These are phyloP conservation scores for Pyracantha coccinea DNA, from an alignment of 331 rosid species.

Conservation along the genomic window DNA sequence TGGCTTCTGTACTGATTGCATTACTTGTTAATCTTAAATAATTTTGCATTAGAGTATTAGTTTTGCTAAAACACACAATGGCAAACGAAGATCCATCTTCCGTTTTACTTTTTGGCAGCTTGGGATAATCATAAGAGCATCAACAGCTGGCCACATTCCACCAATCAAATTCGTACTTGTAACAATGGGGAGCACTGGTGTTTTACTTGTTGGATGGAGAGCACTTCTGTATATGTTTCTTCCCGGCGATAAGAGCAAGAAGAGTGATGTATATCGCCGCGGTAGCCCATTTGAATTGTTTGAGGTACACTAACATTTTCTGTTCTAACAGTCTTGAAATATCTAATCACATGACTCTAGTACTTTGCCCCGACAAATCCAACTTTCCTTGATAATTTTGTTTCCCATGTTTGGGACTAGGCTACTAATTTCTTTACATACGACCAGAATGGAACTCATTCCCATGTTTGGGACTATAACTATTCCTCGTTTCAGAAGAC, in stretches of 20 bases:
- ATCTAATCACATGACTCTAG: neutral
- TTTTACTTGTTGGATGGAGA: constrained; percentile 69
- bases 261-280: constrained; percentile 67
- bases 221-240: constrained; percentile 45
- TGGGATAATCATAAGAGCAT: constrained; percentile 60
- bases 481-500: neutral
- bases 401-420: too few relatives aligned
- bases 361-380: neutral
- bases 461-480: neutral
- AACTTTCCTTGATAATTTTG: neutral
- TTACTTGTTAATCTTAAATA: too few relatives aligned
- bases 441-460: neutral
- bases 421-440: neutral
- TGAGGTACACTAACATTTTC: constrained; percentile 46
- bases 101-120: constrained; percentile 36
- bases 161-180: constrained; percentile 49
- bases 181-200: constrained; percentile 84
- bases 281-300: constrained; percentile 89
- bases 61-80: neutral
- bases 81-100: neutral
- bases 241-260: constrained; percentile 45
- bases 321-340: neutral
- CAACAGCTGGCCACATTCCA: constrained; percentile 48
- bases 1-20: neutral
- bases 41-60: too few relatives aligned